Evolutionary conservation across 352 stramenopile genomes (phyloP), one percentile per base, ranked within the genome.

Genomic region (Globisporangium camurandrum): DNA sequence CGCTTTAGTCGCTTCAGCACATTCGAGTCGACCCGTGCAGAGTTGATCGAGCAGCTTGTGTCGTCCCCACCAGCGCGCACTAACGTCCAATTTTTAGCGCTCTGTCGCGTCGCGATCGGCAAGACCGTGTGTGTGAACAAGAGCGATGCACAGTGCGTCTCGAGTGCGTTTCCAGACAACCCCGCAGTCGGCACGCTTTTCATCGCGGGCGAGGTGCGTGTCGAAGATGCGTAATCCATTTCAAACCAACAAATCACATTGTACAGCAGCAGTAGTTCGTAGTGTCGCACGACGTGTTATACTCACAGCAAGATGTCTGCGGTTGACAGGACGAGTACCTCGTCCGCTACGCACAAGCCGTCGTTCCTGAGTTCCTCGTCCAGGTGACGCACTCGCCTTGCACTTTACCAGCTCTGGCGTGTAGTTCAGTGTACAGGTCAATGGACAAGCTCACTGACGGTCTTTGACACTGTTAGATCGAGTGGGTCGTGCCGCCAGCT

Each of bases 321-420:
- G 47, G 31, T n/a, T 9, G 20, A 6, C 31, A 84, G 59, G 77
- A 93, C 24, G 79, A 89, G 48, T 91, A 89, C 47, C 49, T 84
- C n/a, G 56, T 87, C 23, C 64, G 76, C 8, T 69, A 84, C 27
- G 51, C 69, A 2, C 48, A 86, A 23, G 63, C 83, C 0, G 69
- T 88, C 0, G 68, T 93, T 2, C 82, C 82, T 8, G 79, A 91
- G 54, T 91, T 91, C 49, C 46, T 91, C 10, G 60, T 90, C 1
- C 67, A 85, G 49, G 66, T 78, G 47, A 14, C 2, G 11, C 11
- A 14, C 20, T 10, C 19, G 11, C 11, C 3, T 52, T 9, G 37
- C 46, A 4, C 26, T 33, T 37, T n/a, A n/a, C n/a, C n/a, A n/a
- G n/a, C n/a, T n/a, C n/a, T n/a, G n/a, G n/a, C n/a, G n/a, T n/a